Base-by-base conservation (phyloP, 2,329 filamentous ascomycete species). In the Colletotrichum coccodes region DNA sequence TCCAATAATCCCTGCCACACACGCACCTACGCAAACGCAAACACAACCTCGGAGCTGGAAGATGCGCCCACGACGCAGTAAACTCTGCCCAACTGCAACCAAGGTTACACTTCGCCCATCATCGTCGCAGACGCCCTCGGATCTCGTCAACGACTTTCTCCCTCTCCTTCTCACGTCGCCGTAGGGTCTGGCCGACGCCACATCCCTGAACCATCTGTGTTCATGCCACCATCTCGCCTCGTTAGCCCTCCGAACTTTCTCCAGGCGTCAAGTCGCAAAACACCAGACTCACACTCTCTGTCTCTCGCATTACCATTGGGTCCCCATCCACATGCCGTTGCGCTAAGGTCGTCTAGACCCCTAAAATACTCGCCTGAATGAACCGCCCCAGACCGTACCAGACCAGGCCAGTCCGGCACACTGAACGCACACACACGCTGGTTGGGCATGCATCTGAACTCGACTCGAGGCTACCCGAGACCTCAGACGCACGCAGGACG, bases 391-490 rank as follows among this genome's bases (percentile, higher is more conserved):
- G n/a, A n/a, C n/a, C n/a, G n/a, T n/a, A n/a, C n/a, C 34, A 40
- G 36, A 6, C 52, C 34, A 9, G n/a, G 12, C 11, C 28, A 34
- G 18, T 14, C 26, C 26, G 18, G 16, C 63, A 52, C 38, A 34
- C 18, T 47, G 40, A 28, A 38, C 53, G 54, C 21, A 47, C 12
- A 6, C 28, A 28, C 28, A 47, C 53, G 40, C 36, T 46, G 32
- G 50, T 58, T 59, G 61, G 54, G 42, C 40, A 47, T 36, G 53
- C 65, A 68, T 54, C 60, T 47, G 61, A 59, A 65, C n/a, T 46
- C 21, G n/a, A 32, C 42, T 21, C 23, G 8, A 14, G 30, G 38
- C 28, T 34, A 46, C 40, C 40, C 42, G 18, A 57, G 54, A 3
- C 36, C 36, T 26, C n/a, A 14, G 26, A 38, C 46, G 18, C 18